phyloP scores from a whole-genome alignment of 345 rosid genomes.

The Psidium friedrichsthalianum region DNA sequence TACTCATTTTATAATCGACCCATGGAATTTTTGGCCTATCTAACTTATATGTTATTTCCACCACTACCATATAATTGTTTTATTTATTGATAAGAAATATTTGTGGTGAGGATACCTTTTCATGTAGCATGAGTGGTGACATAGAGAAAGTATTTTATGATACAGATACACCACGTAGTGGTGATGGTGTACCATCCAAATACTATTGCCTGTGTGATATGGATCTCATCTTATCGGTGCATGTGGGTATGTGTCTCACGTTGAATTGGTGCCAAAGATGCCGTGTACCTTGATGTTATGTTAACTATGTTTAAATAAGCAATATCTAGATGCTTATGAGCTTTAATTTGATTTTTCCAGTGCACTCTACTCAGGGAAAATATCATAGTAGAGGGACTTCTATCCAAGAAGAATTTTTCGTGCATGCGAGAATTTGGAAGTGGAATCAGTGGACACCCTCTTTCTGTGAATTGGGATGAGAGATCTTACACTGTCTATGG shows the following conservation, averaged over 20 bases:
- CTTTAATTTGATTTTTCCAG: constrained; percentile 86
- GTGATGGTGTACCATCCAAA: background rate
- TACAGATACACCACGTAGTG: background rate
- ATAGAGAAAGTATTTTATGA: background rate
- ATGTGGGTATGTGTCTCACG: background rate
- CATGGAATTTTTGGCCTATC: background rate
- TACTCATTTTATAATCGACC: background rate
- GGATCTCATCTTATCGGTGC: background rate
- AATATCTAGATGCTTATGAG: constrained; percentile 44
- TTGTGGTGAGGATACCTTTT: background rate
- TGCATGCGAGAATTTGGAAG: constrained; percentile 7
- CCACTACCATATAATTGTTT: background rate
- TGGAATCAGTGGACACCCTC: constrained; percentile 5
- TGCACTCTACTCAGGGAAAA: constrained; percentile 91
- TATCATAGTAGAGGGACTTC: constrained; percentile 35
- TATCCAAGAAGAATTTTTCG: constrained; percentile 3
- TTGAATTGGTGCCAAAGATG: background rate
- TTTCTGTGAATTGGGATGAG: constrained; percentile 7
- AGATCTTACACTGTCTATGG: constrained; percentile 2
- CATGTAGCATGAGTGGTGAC: background rate
- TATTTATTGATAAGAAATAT: background rate
- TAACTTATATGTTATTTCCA: background rate
- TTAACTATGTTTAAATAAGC: background rate
- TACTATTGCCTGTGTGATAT: background rate
- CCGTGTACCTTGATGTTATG: background rate